A percentile compares a stretch with the other conserved stretches of the same genome.
Conservation (phyloP, 1,284 basidiomycete genomes). For the Trichosporon sp. region DNA sequence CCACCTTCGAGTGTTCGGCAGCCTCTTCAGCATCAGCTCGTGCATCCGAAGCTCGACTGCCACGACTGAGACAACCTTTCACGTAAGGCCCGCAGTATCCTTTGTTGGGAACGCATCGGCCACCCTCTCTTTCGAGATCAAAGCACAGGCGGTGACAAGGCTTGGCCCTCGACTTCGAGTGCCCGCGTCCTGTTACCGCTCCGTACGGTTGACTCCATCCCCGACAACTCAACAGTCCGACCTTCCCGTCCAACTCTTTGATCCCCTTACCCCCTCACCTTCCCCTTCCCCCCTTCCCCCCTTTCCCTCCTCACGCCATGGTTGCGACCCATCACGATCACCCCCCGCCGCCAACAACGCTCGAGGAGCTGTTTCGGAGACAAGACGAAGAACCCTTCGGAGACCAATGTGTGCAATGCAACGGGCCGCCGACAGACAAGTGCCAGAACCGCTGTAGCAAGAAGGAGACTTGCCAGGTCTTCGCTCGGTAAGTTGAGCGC, state of each 20-base stretch:
- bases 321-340: neutral
- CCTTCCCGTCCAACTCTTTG: neutral
- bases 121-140: slow-evolving; percentile 13
- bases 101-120: slow-evolving; percentile 15
- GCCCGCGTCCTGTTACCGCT: slow-evolving; percentile 18
- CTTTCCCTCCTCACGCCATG: neutral
- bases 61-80: slow-evolving; percentile 8
- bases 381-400: slow-evolving; percentile 16
- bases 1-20: neutral
- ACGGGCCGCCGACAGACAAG: neutral
- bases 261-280: neutral
- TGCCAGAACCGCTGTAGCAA: slow-evolving; percentile 14
- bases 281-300: neutral
- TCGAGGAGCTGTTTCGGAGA: slow-evolving; percentile 6
- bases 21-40: neutral
- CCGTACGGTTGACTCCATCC: neutral
- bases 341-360: neutral
- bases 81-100: slow-evolving; percentile 13
- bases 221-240: neutral
- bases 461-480: slow-evolving; percentile 16
- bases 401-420: neutral
- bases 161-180: slow-evolving; percentile 14
- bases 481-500: neutral
- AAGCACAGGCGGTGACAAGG: slow-evolving; percentile 19
- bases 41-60: neutral